phyloP scores from a whole-genome alignment of 1,284 basidiomycete genomes.

The Leccinum pallidistipes region DNA sequence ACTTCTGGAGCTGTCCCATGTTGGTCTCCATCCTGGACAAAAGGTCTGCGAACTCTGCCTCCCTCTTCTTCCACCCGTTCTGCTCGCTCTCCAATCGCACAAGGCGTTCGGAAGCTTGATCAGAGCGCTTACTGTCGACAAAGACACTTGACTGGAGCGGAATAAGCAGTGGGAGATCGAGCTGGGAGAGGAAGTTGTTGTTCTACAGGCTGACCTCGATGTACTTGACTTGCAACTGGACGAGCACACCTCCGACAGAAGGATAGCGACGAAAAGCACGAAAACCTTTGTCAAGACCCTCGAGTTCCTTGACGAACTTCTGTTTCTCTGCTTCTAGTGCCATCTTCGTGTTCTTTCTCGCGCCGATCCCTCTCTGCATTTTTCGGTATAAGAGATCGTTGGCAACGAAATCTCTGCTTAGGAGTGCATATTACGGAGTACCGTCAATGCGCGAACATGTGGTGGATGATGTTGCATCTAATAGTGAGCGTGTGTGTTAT shows the following conservation, averaged over 20 bases:
- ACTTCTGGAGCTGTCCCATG: no score
- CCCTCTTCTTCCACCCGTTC: no score
- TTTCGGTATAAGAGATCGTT: slow-evolving; percentile 46
- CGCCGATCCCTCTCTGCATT: no score
- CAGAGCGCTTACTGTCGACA: slow-evolving; percentile 70
- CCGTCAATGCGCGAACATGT: neutral
- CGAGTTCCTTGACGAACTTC: no score
- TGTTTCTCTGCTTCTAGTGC: no score
- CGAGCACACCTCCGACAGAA: slow-evolving; percentile 75
- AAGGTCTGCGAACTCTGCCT: no score
- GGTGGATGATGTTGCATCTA: no score
- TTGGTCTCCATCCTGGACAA: no score
- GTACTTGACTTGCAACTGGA: slow-evolving; percentile 88
- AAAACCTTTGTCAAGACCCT: slow-evolving; percentile 55
- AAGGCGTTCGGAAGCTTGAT: no score
- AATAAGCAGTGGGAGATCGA: slow-evolving; percentile 85
- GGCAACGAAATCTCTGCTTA: slow-evolving; percentile 51
- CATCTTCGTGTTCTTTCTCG: no score
- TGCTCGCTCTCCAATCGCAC: no score
- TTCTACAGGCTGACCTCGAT: slow-evolving; percentile 83
- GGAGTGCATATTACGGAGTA: slow-evolving; percentile 11
- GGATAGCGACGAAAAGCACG: slow-evolving; percentile 77
- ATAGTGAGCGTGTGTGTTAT: no score
- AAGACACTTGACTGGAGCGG: slow-evolving; percentile 80
- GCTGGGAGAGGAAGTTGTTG: slow-evolving; percentile 82